phyloP scores from a whole-genome alignment of 352 stramenopile species.

The Pythium diclinum region DNA sequence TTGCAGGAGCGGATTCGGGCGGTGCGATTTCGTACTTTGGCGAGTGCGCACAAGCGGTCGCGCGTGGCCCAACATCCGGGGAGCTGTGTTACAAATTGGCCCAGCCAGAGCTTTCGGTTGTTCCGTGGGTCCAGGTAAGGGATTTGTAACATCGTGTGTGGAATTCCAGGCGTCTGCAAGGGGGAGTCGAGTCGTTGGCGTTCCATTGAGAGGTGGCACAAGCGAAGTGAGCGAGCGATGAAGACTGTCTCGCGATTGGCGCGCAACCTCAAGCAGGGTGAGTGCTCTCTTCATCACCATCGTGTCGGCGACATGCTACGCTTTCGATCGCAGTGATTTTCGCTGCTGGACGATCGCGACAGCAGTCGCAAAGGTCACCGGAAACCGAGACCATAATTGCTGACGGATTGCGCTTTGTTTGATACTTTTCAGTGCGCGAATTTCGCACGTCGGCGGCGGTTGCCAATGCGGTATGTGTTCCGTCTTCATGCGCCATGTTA shows the following conservation, averaged over 20 bases:
- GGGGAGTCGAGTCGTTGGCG: conserved; percentile 22
- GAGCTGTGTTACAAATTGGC: conserved; percentile 29
- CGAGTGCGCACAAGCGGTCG: conserved; percentile 3
- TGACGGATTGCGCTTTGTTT: not conserved
- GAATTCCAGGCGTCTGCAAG: conserved; percentile 13
- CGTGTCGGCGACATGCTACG: not conserved
- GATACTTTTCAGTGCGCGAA: conserved; percentile 19
- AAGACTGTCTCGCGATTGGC: conserved; percentile 29
- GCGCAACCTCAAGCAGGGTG: conserved; percentile 32
- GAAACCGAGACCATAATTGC: not conserved
- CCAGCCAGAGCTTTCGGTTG: conserved; percentile 5
- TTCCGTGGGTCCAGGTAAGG: conserved; percentile 17
- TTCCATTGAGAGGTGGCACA: conserved; percentile 15
- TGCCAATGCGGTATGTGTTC: conserved; percentile 27
- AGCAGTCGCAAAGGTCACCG: conserved; percentile 2
- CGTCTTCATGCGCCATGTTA: not conserved
- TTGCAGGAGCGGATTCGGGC: not conserved
- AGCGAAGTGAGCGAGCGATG: conserved; percentile 11
- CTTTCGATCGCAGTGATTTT: conserved; percentile 7
- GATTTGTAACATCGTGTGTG: conserved; percentile 27
- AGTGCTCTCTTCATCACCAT: not conserved
- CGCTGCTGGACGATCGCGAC: conserved; percentile 1
- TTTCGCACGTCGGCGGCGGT: conserved; percentile 29
- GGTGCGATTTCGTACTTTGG: conserved; percentile 10
- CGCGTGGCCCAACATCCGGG: conserved; percentile 9